Evolutionary conservation across 495 filamentous ascomycete genomes (phyloP).

Genomic region (Halenospora varia): DNA sequence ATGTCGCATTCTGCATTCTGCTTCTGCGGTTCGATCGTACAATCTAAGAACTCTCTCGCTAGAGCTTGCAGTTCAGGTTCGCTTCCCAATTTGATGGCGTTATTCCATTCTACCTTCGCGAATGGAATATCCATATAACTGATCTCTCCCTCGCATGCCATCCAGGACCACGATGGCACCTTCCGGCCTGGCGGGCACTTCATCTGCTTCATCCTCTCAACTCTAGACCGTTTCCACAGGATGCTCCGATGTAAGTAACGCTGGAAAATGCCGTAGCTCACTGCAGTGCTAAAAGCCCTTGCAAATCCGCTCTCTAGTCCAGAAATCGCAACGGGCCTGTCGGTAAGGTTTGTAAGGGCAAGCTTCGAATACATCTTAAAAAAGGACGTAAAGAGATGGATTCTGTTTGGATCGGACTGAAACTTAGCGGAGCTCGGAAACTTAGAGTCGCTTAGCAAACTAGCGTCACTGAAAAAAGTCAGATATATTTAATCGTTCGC

Average conservation of each 20-base stretch:
- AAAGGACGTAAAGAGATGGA: neutral
- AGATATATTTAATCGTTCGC: neutral
- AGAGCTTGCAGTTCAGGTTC: neutral
- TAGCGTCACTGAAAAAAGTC: conserved; percentile 3
- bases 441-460: conserved; percentile 33
- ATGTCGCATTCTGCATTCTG: neutral
- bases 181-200: neutral
- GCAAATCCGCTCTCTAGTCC: conserved; percentile 3
- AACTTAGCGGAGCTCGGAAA: conserved; percentile 25
- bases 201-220: neutral
- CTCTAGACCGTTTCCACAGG: conserved; percentile 2
- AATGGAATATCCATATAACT: conserved; percentile 2
- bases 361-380: conserved; percentile 2
- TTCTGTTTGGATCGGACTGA: neutral
- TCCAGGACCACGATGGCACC: conserved; percentile 10
- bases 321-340: conserved; percentile 2
- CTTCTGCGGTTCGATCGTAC: neutral
- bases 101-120: neutral
- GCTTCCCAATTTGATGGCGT: neutral
- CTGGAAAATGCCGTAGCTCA: conserved; percentile 2
- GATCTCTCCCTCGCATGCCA: conserved; percentile 7
- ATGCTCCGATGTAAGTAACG: conserved; percentile 1
- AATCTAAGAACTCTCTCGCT: neutral
- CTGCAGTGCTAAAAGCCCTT: neutral
- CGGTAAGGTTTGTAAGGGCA: neutral